Evolutionary conservation across 345 rosid genomes (phyloP).

Genomic region (Gossypium anomalum): DNA sequence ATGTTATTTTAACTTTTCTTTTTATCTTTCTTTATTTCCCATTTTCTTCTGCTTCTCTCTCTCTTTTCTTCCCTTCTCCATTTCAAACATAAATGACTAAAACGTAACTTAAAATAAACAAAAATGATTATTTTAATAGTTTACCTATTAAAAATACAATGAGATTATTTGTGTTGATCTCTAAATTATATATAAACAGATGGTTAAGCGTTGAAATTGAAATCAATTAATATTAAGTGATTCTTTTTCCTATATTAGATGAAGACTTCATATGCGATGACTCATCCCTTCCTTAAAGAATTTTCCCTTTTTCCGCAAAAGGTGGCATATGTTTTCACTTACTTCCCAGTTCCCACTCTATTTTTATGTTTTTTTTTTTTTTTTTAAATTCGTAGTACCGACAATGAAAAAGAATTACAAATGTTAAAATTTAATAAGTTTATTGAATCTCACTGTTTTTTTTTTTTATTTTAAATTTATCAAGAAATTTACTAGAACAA

Average conservation of each 20-base stretch:
- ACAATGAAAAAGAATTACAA: too few relatives aligned
- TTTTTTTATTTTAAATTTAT: too few relatives aligned
- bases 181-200: too few relatives aligned
- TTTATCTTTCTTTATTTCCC: too few relatives aligned
- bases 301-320: background rate
- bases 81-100: too few relatives aligned
- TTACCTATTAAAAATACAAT: too few relatives aligned
- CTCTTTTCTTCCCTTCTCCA: accelerated
- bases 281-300: background rate
- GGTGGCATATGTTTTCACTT: slow-evolving; percentile 5
- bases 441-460: background rate
- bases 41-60: too few relatives aligned
- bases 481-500: accelerated
- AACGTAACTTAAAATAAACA: too few relatives aligned
- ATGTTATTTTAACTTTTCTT: too few relatives aligned
- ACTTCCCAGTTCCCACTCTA: background rate
- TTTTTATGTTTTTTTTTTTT: background rate
- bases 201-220: background rate
- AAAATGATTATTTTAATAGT: too few relatives aligned
- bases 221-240: background rate
- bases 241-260: background rate
- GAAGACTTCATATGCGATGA: slow-evolving; percentile 4
- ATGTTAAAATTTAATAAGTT: background rate
- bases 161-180: too few relatives aligned
- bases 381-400: too few relatives aligned